Base-by-base conservation (phyloP, 805 yeast species). In the Ogataea parapolymorpha region DNA sequence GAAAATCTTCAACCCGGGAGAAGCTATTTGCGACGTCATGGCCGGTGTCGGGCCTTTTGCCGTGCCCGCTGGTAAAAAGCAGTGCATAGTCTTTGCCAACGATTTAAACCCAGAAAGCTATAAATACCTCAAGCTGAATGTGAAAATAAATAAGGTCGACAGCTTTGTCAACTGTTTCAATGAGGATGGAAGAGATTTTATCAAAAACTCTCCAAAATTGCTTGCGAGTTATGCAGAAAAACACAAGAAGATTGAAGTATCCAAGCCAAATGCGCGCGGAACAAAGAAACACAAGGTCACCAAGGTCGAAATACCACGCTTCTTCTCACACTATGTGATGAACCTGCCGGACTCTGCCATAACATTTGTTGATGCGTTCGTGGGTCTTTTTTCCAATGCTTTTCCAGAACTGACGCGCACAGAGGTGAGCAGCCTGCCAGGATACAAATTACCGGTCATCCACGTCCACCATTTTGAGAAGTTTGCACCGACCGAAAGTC, bases 31-130 rank as follows among this genome's bases (percentile, higher is more conserved):
- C 54, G 99, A 93, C 67, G 97, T 89, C 0, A 86, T 95, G 79
- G 98, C 96, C 1, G 99, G 99, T 34, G 98, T 93, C 2, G 99
- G 99, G 0, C 99, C 99, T 4, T 93, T 95, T 68, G 91, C 95
- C 2, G 79, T 93, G 1, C 99, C 99, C 0, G 95, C 97, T 0
- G 98, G 90, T 11, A 88, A 84, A 61, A 86, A 83, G 46, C 75
- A 75, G 12, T 84, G 81, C 9, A 60, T 90, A 38, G 95, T 87
- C 0, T 70, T 93, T 52, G 96, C 97, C 9, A 93, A 90, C 59
- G 99, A 93, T 61, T 70, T 93, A 59, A 93, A 93, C 56, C 98
- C 97, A 0, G 85, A 83, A 45, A 82, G 95, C 44, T 85, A 67
- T 63, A 77, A 78, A 49, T 83, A 85, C 55, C 72, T 93, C 66